phyloP scores from a whole-genome alignment of 2,329 filamentous ascomycete species.

The Aspergillus eucalypticola region DNA sequence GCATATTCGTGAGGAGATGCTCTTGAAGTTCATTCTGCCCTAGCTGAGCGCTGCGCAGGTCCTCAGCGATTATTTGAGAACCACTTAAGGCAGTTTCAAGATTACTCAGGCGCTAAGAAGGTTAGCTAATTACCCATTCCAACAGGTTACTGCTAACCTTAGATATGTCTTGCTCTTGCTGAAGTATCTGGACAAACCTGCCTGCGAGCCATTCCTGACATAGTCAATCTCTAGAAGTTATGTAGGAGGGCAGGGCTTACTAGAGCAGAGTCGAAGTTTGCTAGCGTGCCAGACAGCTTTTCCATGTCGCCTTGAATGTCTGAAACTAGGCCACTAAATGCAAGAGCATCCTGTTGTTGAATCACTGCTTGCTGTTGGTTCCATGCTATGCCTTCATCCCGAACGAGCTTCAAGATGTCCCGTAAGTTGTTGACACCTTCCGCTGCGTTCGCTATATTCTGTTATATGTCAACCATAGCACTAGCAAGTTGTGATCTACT shows the following conservation, averaged over 20 bases:
- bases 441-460: conserved; percentile 36
- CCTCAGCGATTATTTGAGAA: conserved; percentile 34
- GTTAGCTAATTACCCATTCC: conserved; percentile 19
- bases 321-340: conserved; percentile 32
- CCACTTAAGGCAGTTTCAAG: conserved; percentile 37
- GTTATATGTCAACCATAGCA: conserved; percentile 3
- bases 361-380: conserved; percentile 28
- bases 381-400: conserved; percentile 31
- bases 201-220: conserved; percentile 35
- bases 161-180: conserved; percentile 36
- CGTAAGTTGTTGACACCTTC: conserved; percentile 27
- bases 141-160: conserved; percentile 27
- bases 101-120: conserved; percentile 34
- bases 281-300: conserved; percentile 31
- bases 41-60: conserved; percentile 36
- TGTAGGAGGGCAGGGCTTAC: conserved; percentile 24
- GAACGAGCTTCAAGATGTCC: conserved; percentile 25
- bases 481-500: neutral
- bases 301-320: conserved; percentile 33
- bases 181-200: conserved; percentile 29
- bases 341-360: conserved; percentile 30
- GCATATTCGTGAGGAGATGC: conserved; percentile 26
- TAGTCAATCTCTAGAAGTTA: conserved; percentile 6
- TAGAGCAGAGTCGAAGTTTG: conserved; percentile 36
- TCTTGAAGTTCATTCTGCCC: conserved; percentile 31